Base-by-base conservation (phyloP, 306 rosid genomes). In the Gastrolobium bilobum region DNA sequence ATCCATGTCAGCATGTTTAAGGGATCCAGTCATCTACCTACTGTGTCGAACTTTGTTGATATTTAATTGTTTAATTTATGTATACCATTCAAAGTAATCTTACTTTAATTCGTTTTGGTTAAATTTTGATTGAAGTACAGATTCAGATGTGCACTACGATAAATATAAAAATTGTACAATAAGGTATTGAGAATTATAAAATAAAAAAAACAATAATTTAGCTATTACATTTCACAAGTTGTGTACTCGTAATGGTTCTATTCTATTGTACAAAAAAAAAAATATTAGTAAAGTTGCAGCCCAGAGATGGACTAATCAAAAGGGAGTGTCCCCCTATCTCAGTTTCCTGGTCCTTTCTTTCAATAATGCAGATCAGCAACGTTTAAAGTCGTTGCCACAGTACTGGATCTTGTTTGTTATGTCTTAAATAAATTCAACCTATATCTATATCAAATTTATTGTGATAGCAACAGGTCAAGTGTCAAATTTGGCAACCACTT, bases 401-500 rank as follows among this genome's bases (percentile, higher is more conserved):
- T 81, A 68, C 30, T 14, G 26, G 14, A 44, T 56, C 57, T 46
- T 44, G 56, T 44, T 68, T 30, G 43, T 34, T n/a, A 39, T 13
- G 69, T 10, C 26, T 40, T 35, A 48, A 48, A 80, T 40, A 42
- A 52, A 82, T 77, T 58, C 56, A 60, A 60, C n/a, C 3, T n/a
- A 4, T 3, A 42, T 61, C 15, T 57, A 4, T 65, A 34, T 62
- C 37, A 43, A 33, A 42, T 11, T 43, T 42, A 61, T 77, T 53
- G 57, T 77, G 81, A 73, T 39, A 73, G 33, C 13, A 69, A 75
- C 71, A 7, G 10, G 76, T 82, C 73, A 65, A 71, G 33, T 71
- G 82, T 85, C 88, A 85, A 79, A 54, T 78, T 64, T 79, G 88
- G 86, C 88, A 78, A 78, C 86, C 65, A 67, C 77, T 48, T 66